These are phyloP conservation scores for Monascus purpureus DNA, from an alignment of 495 filamentous ascomycete species.

Conservation along the genomic window DNA sequence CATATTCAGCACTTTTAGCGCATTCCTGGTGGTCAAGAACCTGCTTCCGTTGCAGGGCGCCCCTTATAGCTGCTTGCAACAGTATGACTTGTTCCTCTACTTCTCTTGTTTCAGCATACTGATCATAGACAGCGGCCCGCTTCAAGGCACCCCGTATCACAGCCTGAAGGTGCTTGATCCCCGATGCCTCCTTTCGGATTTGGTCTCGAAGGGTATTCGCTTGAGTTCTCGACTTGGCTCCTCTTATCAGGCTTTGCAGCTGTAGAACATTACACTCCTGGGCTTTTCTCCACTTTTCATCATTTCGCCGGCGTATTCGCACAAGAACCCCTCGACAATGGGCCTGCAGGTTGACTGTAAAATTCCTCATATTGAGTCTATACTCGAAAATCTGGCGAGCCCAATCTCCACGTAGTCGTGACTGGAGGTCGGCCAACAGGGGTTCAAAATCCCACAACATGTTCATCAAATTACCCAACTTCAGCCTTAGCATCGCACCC, in stretches of 20 bases:
- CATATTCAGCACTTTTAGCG: constrained; percentile 22
- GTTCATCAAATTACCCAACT: constrained; percentile 73
- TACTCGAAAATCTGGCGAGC: constrained; percentile 65
- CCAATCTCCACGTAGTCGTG: constrained; percentile 67
- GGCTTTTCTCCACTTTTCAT: constrained; percentile 53
- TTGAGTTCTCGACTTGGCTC: constrained; percentile 55
- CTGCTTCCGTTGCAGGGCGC: constrained; percentile 31
- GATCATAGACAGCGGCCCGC: constrained; percentile 30
- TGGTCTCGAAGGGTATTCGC: constrained; percentile 48
- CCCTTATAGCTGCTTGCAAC: constrained; percentile 62
- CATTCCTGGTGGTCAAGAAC: constrained; percentile 26
- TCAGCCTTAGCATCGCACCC: constrained; percentile 64
- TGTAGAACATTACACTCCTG: constrained; percentile 58
- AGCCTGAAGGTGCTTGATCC: constrained; percentile 45
- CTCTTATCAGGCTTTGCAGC: constrained; percentile 77
- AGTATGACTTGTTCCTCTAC: constrained; percentile 35
- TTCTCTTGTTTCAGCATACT: constrained; percentile 32
- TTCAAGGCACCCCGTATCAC: constrained; percentile 47
- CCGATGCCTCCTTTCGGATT: constrained; percentile 42
- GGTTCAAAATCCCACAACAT: constrained; percentile 81
- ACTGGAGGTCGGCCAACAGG: constrained; percentile 65
- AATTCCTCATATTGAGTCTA: constrained; percentile 61
- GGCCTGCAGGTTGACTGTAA: constrained; percentile 66
- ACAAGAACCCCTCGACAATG: constrained; percentile 65
- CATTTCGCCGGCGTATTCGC: constrained; percentile 44